Conservation (phyloP, 1,139 yeast genomes). For the Geotrichum candidum region DNA sequence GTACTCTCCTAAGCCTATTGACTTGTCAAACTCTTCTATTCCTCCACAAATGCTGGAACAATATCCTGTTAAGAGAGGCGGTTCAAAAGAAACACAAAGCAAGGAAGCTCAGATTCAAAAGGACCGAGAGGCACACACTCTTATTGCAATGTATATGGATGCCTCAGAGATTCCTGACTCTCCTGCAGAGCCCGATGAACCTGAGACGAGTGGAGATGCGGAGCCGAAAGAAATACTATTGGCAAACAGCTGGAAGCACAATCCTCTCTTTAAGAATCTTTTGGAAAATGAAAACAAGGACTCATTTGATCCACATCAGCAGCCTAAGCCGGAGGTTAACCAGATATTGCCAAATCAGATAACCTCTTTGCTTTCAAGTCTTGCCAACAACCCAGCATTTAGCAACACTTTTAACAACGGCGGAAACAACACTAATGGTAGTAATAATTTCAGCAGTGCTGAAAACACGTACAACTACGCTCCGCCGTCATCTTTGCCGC, state of each 20-base stretch:
- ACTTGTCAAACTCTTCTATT: conserved; percentile 21
- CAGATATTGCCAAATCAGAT: not conserved
- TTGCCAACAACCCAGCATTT: not conserved
- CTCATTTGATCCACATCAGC: not conserved
- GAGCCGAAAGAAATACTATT: conserved; percentile 19
- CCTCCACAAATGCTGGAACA: conserved; percentile 19
- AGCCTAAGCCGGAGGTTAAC: not conserved
- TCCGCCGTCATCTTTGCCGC: not conserved
- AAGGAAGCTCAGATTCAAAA: conserved; percentile 28
- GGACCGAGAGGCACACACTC: conserved; percentile 27
- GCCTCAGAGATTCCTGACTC: conserved; percentile 30
- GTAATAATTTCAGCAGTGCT: not conserved
- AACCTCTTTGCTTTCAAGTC: not conserved
- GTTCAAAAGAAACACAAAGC: conserved; percentile 26
- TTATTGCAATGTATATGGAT: conserved; percentile 27
- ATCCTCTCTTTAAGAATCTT: conserved; percentile 16
- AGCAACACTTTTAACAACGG: not conserved
- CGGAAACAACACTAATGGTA: not conserved
- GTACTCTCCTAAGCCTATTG: conserved; percentile 30
- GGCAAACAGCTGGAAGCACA: conserved; percentile 15
- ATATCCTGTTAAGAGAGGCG: conserved; percentile 31
- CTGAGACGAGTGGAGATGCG: conserved; percentile 9
- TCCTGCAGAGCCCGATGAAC: conserved; percentile 29
- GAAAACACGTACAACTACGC: not conserved
- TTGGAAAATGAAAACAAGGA: not conserved